A percentile compares a stretch with the other conserved stretches of the same genome.
Evolutionary conservation across 495 filamentous ascomycete species (phyloP).

Genomic region (Aspergillus diversus): DNA sequence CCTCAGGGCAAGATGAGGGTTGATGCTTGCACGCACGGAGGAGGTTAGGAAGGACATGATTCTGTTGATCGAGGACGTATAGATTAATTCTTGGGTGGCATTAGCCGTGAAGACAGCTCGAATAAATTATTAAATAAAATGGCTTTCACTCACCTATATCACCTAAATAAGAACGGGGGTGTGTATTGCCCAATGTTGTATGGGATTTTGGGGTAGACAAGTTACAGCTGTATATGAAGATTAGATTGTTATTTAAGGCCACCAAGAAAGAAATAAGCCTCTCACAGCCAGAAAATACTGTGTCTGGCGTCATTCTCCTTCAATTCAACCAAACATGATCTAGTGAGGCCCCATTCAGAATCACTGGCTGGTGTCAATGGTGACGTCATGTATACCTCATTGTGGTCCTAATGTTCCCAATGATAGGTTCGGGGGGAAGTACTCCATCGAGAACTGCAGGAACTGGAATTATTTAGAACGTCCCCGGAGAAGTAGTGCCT

Average conservation of each 20-base stretch:
- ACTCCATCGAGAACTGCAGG: neutral
- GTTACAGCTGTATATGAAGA: too few species aligned
- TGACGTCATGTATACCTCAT: constrained; percentile 24
- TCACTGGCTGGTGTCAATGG: constrained; percentile 1
- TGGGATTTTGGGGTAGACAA: too few species aligned
- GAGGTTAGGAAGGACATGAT: constrained; percentile 40
- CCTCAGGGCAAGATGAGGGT: constrained; percentile 25
- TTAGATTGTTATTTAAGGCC: too few species aligned
- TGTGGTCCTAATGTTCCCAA: constrained; percentile 1
- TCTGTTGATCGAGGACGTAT: neutral
- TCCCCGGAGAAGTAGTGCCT: neutral
- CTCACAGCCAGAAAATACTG: neutral
- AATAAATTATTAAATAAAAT: too few species aligned
- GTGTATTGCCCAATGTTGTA: too few species aligned
- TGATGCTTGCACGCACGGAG: constrained; percentile 29
- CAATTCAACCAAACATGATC: neutral
- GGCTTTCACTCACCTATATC: too few species aligned
- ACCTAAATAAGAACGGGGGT: too few species aligned
- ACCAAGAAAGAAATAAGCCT: too few species aligned
- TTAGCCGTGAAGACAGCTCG: too few species aligned
- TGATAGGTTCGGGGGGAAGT: neutral
- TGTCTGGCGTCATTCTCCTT: neutral
- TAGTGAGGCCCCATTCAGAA: neutral
- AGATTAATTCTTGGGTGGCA: neutral
- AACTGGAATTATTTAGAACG: too few species aligned